Conservation (phyloP, 2,329 filamentous ascomycete species). For the Tolypocladium paradoxum region DNA sequence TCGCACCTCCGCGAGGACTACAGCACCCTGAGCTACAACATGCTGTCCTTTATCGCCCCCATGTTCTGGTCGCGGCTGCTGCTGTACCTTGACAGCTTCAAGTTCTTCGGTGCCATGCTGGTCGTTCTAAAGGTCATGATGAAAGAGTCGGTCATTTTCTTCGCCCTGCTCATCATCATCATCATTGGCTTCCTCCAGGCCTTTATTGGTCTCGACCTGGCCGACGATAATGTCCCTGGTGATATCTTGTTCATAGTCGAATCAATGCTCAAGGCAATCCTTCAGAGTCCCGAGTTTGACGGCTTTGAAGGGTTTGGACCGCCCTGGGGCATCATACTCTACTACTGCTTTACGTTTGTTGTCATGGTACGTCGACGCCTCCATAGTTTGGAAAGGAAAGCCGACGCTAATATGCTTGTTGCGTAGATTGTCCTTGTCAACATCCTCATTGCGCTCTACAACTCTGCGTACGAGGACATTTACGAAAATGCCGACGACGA, state of each 20-base stretch:
- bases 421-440: constrained; percentile 66
- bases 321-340: constrained; percentile 88
- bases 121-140: constrained; percentile 94
- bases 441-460: constrained; percentile 93
- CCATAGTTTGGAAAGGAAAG: neutral
- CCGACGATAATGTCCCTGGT: constrained; percentile 58
- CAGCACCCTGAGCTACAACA: constrained; percentile 84
- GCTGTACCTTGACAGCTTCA: constrained; percentile 84
- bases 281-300: constrained; percentile 82
- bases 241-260: constrained; percentile 67
- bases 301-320: constrained; percentile 86
- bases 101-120: constrained; percentile 97
- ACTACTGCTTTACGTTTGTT: constrained; percentile 96
- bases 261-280: constrained; percentile 79
- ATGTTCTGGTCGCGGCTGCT: constrained; percentile 95
- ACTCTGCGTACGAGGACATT: constrained; percentile 91
- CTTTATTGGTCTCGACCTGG: constrained; percentile 82
- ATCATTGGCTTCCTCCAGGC: constrained; percentile 83
- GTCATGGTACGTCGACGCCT: constrained; percentile 59
- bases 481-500: constrained; percentile 91
- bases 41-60: constrained; percentile 83
- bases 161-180: constrained; percentile 76
- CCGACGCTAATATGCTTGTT: neutral
- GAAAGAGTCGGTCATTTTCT: constrained; percentile 93
- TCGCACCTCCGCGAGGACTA: constrained; percentile 40